Base-by-base conservation (phyloP, 169 alveolate species). In the Cryptosporidium ubiquitum region DNA sequence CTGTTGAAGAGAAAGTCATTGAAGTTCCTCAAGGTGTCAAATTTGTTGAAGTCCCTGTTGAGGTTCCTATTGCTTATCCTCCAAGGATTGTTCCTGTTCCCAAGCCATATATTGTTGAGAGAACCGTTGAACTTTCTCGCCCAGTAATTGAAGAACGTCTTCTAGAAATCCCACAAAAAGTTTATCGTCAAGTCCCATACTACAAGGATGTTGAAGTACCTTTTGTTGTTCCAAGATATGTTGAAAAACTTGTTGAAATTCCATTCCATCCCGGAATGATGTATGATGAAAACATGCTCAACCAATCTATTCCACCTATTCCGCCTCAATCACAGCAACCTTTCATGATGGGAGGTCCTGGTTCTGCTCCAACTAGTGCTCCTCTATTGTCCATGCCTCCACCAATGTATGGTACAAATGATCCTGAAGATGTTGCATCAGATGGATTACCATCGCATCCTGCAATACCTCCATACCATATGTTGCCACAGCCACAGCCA, bases 11-110 rank as follows among this genome's bases (percentile, higher is more conserved):
- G 85, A 94, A 94, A 74, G 94, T 94, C 9, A 94, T 94, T 61
- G 96, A 94, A 52, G 95, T 94, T 42, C 96, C 96, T 14, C 96
- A 94, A 91, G 96, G 96, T 20, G 95, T 94, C 16, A 94, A 94
- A 84, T 94, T 93, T 85, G 95, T 94, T 20, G 96, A 94, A 84
- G 96, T 94, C 31, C 96, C 96, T 4, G 95, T 94, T 40, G 96
- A 94, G 70, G 96, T 94, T 14, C 96, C 96, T 26, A 93, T 95
- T 71, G 92, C 93, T 18, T 94, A 94, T 70, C 96, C 96, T n/a
- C 96, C 96, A 7, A 94, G 94, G 86, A 94, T 94, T 52, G 93
- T 94, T 40, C 95, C 96, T 7, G 91, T 86, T 31, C 95, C 95
- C 9, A 94, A 92, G 84, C 92, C 93, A 26, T 95, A 94, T 64